phyloP scores from a whole-genome alignment of 78 protist genomes.

The Anaeramoeba ignava region DNA sequence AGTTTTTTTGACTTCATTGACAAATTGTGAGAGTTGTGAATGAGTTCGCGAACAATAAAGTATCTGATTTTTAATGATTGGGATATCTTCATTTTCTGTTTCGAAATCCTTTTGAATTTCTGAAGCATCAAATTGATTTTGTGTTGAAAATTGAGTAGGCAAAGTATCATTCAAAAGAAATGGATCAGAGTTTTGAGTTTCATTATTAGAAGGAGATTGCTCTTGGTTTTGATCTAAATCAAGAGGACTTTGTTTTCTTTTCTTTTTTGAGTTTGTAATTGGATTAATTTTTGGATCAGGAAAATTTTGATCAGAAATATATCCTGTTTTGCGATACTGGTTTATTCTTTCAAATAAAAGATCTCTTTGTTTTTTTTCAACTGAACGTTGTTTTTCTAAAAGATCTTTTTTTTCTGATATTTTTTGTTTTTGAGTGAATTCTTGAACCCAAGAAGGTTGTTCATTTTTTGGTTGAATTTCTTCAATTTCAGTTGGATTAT shows the following conservation, averaged over 20 bases:
- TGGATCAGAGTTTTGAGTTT: too few species aligned
- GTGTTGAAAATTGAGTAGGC: too few species aligned
- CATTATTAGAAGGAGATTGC: too few species aligned
- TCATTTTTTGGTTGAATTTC: neutral
- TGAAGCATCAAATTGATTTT: too few species aligned
- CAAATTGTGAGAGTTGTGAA: constrained; percentile 60
- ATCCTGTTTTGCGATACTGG: neutral
- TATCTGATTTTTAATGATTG: constrained; percentile 24
- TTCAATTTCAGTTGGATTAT: neutral
- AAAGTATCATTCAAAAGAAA: too few species aligned
- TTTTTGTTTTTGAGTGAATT: neutral
- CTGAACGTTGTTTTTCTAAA: neutral
- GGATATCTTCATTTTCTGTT: neutral
- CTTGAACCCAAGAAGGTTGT: neutral
- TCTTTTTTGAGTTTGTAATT: too few species aligned
- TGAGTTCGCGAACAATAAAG: constrained; percentile 56
- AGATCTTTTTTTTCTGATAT: neutral
- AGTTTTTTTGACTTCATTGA: constrained; percentile 42
- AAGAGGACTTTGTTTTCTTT: too few species aligned
- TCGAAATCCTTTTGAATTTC: neutral
- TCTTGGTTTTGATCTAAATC: too few species aligned
- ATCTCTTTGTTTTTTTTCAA: neutral
- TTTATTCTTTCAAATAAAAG: neutral
- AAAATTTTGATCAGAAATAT: neutral
- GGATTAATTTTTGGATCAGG: too few species aligned